These are phyloP conservation scores for Stramenopiles sp. DNA, from an alignment of 352 stramenopile species.

Conservation along the genomic window DNA sequence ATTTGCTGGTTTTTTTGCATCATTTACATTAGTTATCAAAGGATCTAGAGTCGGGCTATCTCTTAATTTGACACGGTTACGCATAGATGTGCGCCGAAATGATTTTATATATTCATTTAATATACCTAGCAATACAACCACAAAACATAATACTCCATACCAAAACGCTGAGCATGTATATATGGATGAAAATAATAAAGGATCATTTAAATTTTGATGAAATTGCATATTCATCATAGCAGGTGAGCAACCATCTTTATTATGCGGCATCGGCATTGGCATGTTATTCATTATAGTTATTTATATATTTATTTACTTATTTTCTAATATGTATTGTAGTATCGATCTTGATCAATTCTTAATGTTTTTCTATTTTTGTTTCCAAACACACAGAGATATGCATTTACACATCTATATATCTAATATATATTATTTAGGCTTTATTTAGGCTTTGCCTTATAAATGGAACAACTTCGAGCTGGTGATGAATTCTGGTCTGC, in stretches of 20 bases:
- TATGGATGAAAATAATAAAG: not conserved
- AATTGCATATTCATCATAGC: not conserved
- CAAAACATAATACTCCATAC: not conserved
- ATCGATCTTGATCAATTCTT: too few species aligned
- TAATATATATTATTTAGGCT: too few species aligned
- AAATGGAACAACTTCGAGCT: too few species aligned
- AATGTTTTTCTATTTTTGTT: too few species aligned
- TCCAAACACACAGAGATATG: too few species aligned
- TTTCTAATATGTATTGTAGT: too few species aligned
- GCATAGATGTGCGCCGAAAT: not conserved
- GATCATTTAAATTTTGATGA: not conserved
- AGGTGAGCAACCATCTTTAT: not conserved
- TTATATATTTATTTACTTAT: too few species aligned
- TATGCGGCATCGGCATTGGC: not conserved
- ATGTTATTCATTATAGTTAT: not conserved
- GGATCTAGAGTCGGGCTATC: not conserved
- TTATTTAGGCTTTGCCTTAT: too few species aligned
- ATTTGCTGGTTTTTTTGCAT: not conserved
- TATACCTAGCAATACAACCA: not conserved
- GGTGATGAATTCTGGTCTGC: too few species aligned
- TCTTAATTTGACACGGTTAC: not conserved
- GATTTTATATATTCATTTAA: not conserved
- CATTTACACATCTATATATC: too few species aligned
- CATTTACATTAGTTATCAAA: not conserved
- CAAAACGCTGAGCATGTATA: not conserved